phyloP scores from a whole-genome alignment of 2,329 filamentous ascomycete species.

The Ploettnerulaceae sp. region DNA sequence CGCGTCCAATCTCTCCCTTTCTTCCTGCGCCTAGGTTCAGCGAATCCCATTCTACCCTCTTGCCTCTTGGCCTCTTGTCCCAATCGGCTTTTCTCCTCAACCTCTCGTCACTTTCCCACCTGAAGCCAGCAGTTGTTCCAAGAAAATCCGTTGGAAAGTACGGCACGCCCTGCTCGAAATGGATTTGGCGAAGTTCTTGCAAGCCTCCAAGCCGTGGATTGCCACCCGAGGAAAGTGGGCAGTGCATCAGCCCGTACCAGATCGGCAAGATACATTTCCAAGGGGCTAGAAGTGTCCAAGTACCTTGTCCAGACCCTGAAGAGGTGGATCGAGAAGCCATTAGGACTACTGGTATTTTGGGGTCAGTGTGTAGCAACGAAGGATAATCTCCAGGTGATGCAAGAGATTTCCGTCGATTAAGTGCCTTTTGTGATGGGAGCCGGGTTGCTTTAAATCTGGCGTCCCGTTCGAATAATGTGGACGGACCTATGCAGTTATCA shows the following conservation, averaged over 20 bases:
- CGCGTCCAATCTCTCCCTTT: conserved; percentile 77
- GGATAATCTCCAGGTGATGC: conserved; percentile 60
- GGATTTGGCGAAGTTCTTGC: conserved; percentile 71
- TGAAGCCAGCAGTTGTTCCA: conserved; percentile 70
- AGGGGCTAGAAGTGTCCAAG: conserved; percentile 80
- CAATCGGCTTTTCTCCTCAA: conserved; percentile 57
- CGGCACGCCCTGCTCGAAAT: conserved; percentile 71
- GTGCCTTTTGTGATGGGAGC: conserved; percentile 69
- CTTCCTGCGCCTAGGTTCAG: conserved; percentile 68
- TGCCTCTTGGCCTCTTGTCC: conserved; percentile 76
- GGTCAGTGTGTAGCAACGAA: conserved; percentile 55
- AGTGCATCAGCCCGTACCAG: conserved; percentile 84
- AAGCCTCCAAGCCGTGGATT: conserved; percentile 81
- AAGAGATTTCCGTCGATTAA: conserved; percentile 70
- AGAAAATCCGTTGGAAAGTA: conserved; percentile 87
- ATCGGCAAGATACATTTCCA: conserved; percentile 85
- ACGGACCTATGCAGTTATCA: conserved; percentile 45
- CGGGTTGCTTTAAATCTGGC: conserved; percentile 59
- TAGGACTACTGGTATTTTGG: conserved; percentile 71
- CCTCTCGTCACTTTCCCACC: conserved; percentile 69
- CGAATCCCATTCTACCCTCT: conserved; percentile 68
- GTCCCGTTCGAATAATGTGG: conserved; percentile 64
- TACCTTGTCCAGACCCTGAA: conserved; percentile 53
- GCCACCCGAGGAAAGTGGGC: conserved; percentile 70
- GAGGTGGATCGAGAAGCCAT: conserved; percentile 52